Percentiles rank a stretch among this genome's conserved stretches.
Evolutionary conservation across 805 yeast genomes (phyloP).

Genomic region (Pichia nakasei): DNA sequence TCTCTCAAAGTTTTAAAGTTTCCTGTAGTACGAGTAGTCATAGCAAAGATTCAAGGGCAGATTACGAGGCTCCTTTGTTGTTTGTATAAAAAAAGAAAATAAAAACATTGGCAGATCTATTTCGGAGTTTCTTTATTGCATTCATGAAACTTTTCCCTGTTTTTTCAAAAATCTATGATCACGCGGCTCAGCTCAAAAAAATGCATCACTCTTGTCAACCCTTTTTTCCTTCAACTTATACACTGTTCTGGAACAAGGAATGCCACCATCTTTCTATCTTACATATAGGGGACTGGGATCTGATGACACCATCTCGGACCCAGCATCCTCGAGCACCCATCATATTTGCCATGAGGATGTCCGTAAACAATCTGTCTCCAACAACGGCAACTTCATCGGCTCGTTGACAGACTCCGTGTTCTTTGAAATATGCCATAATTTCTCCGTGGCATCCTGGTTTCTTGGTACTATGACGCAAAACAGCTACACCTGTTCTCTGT

Average conservation of each 20-base stretch:
- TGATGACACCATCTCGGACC: conserved; percentile 68
- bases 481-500: conserved; percentile 54
- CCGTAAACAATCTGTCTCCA: conserved; percentile 90
- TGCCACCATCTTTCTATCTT: conserved; percentile 37
- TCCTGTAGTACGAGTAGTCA: conserved; percentile 8
- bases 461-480: conserved; percentile 62
- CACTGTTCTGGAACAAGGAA: neutral
- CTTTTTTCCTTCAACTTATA: neutral
- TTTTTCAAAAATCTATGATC: neutral
- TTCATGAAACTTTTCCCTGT: neutral
- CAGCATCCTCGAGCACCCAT: conserved; percentile 86
- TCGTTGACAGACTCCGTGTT: conserved; percentile 34
- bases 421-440: conserved; percentile 49
- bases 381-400: conserved; percentile 71
- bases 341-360: conserved; percentile 85
- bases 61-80: too few species aligned
- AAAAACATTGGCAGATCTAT: too few species aligned
- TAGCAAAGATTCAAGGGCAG: conserved; percentile 4
- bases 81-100: neutral
- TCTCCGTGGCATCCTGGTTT: conserved; percentile 77
- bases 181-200: neutral
- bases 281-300: conserved; percentile 43
- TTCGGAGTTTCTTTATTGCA: too few species aligned
- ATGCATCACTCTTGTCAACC: neutral
- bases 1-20: conserved; percentile 8